phyloP scores from a whole-genome alignment of 768 basidiomycete genomes.

The Leccinellum albellum region DNA sequence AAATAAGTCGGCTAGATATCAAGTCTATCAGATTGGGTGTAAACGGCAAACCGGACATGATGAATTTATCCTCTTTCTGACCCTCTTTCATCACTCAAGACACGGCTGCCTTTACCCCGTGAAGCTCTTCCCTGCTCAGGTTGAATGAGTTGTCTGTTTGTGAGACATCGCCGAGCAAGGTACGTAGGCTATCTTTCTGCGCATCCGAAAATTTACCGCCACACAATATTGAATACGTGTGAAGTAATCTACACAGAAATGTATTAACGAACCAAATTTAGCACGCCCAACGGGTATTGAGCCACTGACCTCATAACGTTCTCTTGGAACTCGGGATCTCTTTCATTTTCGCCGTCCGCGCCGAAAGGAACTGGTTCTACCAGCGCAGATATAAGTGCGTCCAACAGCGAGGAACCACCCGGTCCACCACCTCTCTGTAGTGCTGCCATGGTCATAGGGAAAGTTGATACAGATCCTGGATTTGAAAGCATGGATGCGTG shows the following conservation, averaged over 20 bases:
- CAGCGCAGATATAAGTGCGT: conserved; percentile 49
- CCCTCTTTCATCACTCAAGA: conserved; percentile 18
- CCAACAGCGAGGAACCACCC: conserved; percentile 36
- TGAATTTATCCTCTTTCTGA: conserved; percentile 12
- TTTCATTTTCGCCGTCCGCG: conserved; percentile 60
- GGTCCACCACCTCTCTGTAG: conserved; percentile 36
- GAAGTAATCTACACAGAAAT: conserved; percentile 38
- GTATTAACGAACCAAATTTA: not conserved
- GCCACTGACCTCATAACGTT: conserved; percentile 49
- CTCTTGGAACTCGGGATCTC: conserved; percentile 64
- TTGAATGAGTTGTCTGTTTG: conserved; percentile 24
- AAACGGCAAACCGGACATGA: conserved; percentile 9
- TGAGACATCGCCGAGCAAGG: conserved; percentile 23
- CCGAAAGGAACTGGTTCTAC: conserved; percentile 59
- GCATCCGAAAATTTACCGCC: conserved; percentile 28
- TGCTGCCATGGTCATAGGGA: conserved; percentile 44
- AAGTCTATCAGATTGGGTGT: conserved; percentile 13
- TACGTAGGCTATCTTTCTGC: conserved; percentile 30
- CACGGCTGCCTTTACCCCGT: conserved; percentile 18
- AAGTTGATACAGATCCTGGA: conserved; percentile 52
- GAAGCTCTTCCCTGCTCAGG: conserved; percentile 26
- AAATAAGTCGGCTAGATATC: conserved; percentile 28
- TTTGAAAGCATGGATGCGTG: conserved; percentile 61
- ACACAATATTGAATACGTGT: conserved; percentile 48
- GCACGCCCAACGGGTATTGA: not conserved